Evolutionary conservation across 257 asterid species (phyloP).

Genomic region (Lycium ferocissimum): DNA sequence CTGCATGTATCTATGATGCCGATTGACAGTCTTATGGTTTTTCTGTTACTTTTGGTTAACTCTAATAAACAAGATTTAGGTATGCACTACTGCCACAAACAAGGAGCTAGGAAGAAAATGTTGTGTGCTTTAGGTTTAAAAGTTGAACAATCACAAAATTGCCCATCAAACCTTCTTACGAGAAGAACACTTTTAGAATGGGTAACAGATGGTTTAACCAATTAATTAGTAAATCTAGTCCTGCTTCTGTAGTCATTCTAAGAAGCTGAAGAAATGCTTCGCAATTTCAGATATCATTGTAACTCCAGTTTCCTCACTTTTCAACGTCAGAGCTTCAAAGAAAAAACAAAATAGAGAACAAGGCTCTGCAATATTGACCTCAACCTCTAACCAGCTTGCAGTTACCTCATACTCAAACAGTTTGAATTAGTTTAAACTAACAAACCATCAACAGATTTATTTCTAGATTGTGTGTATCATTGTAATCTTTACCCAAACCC

Average conservation of each 20-base stretch:
- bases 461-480: neutral
- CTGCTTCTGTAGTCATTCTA: neutral
- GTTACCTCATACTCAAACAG: neutral
- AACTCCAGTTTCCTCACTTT: neutral
- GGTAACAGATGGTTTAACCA: conserved; percentile 4
- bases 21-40: neutral
- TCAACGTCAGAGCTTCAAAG: neutral
- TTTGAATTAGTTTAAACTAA: neutral
- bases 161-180: neutral
- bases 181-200: conserved; percentile 7
- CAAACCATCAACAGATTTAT: neutral
- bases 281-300: neutral
- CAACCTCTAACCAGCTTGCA: neutral
- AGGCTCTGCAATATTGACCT: neutral
- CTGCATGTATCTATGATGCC: neutral
- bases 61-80: neutral
- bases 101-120: neutral
- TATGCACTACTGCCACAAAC: neutral
- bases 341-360: neutral
- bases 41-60: neutral
- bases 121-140: neutral
- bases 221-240: neutral
- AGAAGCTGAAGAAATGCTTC: neutral
- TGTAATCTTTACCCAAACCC: neutral
- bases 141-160: neutral